Percentiles rank a stretch among this genome's conserved stretches.
Evolutionary conservation across 139 green algal species (phyloP).

Genomic region (Volvox reticuliferus): DNA sequence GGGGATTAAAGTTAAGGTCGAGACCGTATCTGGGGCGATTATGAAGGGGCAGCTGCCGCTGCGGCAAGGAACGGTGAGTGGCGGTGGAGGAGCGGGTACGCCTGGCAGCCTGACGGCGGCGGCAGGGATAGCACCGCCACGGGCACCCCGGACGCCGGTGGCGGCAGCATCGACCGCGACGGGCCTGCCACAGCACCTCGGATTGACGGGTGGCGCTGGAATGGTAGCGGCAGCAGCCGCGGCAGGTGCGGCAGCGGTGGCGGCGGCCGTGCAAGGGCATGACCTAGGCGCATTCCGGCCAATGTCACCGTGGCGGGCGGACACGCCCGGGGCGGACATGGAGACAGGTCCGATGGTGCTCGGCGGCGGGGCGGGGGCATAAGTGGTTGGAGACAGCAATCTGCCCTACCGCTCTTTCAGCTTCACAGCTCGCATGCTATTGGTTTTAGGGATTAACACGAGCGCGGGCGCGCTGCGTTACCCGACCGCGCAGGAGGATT

Average conservation of each 20-base stretch:
- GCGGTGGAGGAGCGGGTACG: background rate
- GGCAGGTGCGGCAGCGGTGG: constrained; percentile 16
- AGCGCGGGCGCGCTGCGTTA: too few relatives aligned
- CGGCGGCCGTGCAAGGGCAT: background rate
- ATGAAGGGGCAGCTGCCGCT: constrained; percentile 39
- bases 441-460: too few relatives aligned
- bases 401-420: too few relatives aligned
- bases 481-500: too few relatives aligned
- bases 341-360: background rate
- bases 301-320: background rate
- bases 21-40: constrained; percentile 54
- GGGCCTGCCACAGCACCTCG: background rate
- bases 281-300: background rate
- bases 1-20: constrained; percentile 55
- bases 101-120: background rate
- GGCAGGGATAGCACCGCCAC: background rate
- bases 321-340: background rate
- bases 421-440: too few relatives aligned
- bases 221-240: background rate
- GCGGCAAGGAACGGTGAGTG: background rate
- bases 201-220: background rate
- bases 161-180: constrained; percentile 31
- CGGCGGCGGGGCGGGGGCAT: background rate
- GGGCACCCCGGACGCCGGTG: constrained; percentile 23
- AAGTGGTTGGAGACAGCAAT: too few relatives aligned